Conservation (phyloP, 139 green algal genomes). For the Picochlorum sp. region DNA sequence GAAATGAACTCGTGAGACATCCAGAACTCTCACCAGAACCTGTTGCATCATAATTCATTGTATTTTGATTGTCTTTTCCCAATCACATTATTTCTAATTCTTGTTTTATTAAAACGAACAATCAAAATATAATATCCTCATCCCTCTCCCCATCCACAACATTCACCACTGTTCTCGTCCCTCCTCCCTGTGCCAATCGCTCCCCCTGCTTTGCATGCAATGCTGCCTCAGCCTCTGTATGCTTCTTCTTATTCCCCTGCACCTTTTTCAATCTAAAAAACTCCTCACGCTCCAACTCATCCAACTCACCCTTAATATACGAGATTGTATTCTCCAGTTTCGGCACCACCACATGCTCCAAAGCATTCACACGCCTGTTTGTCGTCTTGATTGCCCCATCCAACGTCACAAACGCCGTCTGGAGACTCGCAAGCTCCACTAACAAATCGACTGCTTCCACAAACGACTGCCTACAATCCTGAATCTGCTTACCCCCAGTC, state of each 20-base stretch:
- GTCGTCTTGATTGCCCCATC: slow-evolving; percentile 96
- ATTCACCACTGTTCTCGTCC: background rate
- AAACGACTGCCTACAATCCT: slow-evolving; percentile 72
- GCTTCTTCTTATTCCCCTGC: slow-evolving; percentile 79
- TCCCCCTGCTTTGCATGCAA: slow-evolving; percentile 57
- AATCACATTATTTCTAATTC: background rate
- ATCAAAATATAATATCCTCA: slow-evolving; percentile 13
- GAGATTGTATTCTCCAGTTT: slow-evolving; percentile 95
- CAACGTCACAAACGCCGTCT: slow-evolving; percentile 94
- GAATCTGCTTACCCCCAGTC: slow-evolving; percentile 86
- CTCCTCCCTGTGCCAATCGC: background rate
- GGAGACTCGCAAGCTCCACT: slow-evolving; percentile 87
- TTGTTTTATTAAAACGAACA: background rate
- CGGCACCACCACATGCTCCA: slow-evolving; percentile 98
- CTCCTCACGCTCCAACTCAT: slow-evolving; percentile 99
- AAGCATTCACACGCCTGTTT: slow-evolving; percentile 95
- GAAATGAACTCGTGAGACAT: background rate
- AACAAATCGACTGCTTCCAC: slow-evolving; percentile 77
- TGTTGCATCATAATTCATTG: too few species aligned
- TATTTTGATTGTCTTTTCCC: too few species aligned
- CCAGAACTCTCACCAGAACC: background rate
- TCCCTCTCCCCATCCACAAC: background rate
- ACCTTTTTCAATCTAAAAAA: slow-evolving; percentile 98
- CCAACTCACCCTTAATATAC: slow-evolving; percentile 99
- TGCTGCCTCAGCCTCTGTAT: slow-evolving; percentile 34